Evolutionary conservation across 192 early-diverging fungal species (phyloP).

Genomic region (Coemansia sp.): DNA sequence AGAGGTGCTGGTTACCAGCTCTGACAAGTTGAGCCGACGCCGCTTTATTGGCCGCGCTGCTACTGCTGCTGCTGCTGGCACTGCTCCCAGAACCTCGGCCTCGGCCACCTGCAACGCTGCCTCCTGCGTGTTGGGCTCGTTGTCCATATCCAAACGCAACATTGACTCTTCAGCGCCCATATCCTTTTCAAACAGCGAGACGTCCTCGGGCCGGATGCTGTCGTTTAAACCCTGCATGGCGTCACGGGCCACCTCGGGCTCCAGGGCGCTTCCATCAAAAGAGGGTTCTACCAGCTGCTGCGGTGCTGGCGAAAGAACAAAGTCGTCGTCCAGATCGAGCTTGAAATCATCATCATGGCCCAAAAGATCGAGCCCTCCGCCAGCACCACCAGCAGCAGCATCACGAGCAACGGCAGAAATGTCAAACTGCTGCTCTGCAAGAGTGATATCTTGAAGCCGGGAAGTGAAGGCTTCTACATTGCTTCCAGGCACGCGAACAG

Average conservation of each 20-base stretch:
- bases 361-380: conserved; percentile 53
- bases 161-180: conserved; percentile 7
- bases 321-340: conserved; percentile 50
- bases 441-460: conserved; percentile 70
- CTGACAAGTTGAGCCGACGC: conserved; percentile 40
- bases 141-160: conserved; percentile 28
- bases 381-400: conserved; percentile 13
- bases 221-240: conserved; percentile 47
- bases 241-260: conserved; percentile 62
- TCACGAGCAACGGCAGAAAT: conserved; percentile 53
- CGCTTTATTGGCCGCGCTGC: conserved; percentile 27
- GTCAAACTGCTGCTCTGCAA: conserved; percentile 56
- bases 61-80: no score
- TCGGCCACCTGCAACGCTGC: conserved; percentile 48
- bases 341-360: conserved; percentile 59
- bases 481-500: conserved; percentile 39
- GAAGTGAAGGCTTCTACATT: conserved; percentile 48
- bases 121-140: conserved; percentile 38
- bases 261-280: conserved; percentile 41
- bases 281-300: conserved; percentile 23
- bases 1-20: conserved; percentile 41
- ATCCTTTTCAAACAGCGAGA: conserved; percentile 41
- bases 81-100: conserved; percentile 29
- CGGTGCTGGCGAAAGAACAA: conserved; percentile 40
- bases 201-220: conserved; percentile 35